Evolutionary conservation across 352 stramenopile genomes (phyloP).

Genomic region (Achlya hypogyna): DNA sequence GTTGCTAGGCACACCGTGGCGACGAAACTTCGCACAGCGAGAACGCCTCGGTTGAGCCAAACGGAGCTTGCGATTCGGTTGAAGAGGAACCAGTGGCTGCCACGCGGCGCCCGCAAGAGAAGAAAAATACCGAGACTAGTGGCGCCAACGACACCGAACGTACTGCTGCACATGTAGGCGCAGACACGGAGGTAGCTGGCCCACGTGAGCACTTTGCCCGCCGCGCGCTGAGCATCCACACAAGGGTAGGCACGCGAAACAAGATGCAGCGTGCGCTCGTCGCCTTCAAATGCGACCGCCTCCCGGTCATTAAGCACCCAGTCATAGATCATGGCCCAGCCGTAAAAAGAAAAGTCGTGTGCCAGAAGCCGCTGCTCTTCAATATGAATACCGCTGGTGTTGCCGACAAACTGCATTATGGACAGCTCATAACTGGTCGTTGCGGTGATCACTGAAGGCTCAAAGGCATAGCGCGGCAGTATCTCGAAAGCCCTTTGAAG

Average conservation of each 20-base stretch:
- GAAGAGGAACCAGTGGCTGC: background rate
- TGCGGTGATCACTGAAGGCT: background rate
- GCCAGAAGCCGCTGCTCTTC: background rate
- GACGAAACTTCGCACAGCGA: background rate
- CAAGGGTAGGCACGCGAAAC: slow-evolving; percentile 3
- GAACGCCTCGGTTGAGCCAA: background rate
- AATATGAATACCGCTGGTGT: background rate
- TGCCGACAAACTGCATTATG: slow-evolving; percentile 10
- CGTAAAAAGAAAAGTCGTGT: background rate
- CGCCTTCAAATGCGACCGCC: slow-evolving; percentile 5
- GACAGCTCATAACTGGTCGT: background rate
- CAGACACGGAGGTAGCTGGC: background rate
- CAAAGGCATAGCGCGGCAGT: background rate
- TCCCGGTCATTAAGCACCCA: slow-evolving; percentile 14
- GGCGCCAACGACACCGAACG: background rate
- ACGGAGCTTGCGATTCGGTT: background rate
- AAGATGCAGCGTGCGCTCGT: background rate
- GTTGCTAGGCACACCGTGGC: background rate
- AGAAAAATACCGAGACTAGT: background rate
- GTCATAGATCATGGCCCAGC: background rate
- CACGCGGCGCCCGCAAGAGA: background rate
- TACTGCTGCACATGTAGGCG: background rate
- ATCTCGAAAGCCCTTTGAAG: background rate
- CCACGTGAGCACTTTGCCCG: background rate
- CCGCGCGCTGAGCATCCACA: background rate